Percentiles rank a stretch among this genome's conserved stretches.
Evolutionary conservation across 768 basidiomycete genomes (phyloP).

Genomic region (Boletus reticulatus): DNA sequence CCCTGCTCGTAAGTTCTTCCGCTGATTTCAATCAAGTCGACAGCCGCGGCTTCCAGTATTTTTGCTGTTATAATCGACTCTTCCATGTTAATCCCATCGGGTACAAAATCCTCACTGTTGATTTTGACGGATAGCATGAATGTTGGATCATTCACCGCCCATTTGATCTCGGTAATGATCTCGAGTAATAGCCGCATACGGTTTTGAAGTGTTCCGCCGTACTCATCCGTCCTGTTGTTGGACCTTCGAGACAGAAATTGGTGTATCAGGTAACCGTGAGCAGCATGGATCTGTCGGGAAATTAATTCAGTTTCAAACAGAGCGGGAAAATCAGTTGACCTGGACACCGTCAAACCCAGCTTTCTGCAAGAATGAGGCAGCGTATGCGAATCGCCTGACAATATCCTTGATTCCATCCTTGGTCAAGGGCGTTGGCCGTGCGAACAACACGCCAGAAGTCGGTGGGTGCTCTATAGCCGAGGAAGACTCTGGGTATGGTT

Average conservation of each 20-base stretch:
- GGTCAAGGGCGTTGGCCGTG: constrained; percentile 38
- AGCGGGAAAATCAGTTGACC: constrained; percentile 17
- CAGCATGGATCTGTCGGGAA: constrained; percentile 38
- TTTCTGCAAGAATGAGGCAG: constrained; percentile 48
- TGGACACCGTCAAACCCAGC: constrained; percentile 74
- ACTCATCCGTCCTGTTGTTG: constrained; percentile 53
- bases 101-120: constrained; percentile 28
- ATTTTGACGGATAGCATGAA: constrained; percentile 36
- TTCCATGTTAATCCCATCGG: constrained; percentile 30
- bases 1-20: constrained; percentile 38
- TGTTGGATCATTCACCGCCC: constrained; percentile 32
- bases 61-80: constrained; percentile 32
- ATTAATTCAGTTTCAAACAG: neutral
- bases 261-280: constrained; percentile 45
- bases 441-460: constrained; percentile 31
- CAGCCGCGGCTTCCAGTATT: constrained; percentile 32
- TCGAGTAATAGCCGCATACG: constrained; percentile 48
- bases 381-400: constrained; percentile 47
- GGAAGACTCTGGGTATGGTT: constrained; percentile 34
- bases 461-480: constrained; percentile 36
- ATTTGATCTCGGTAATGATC: constrained; percentile 42
- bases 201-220: constrained; percentile 54
- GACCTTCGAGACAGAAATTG: constrained; percentile 44
- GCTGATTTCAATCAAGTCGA: constrained; percentile 42
- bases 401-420: constrained; percentile 49